Conservation (phyloP, 805 yeast species). For the Saccharomycopsis guyanensis region DNA sequence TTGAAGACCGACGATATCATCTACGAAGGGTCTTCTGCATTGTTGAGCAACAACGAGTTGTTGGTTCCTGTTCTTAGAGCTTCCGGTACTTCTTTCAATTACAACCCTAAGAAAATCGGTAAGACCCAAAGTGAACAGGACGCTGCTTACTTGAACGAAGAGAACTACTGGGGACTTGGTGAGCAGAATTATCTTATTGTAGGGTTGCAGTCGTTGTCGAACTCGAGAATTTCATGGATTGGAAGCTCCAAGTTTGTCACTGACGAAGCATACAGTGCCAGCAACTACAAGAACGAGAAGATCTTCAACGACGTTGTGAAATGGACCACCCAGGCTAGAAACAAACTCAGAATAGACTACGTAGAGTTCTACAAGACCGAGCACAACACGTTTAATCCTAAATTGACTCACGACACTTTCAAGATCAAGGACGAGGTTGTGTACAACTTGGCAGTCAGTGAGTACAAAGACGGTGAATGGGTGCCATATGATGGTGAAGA, state of each 20-base stretch:
- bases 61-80: conserved; percentile 66
- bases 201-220: conserved; percentile 71
- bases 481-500: conserved; percentile 52
- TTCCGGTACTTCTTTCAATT: conserved; percentile 56
- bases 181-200: conserved; percentile 69
- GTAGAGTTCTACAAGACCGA: conserved; percentile 28
- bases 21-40: conserved; percentile 57
- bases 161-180: conserved; percentile 69
- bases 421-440: conserved; percentile 66
- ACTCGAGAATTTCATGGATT: conserved; percentile 74
- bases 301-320: conserved; percentile 39
- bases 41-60: conserved; percentile 59
- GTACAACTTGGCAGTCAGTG: conserved; percentile 41
- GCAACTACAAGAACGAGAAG: conserved; percentile 27
- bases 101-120: conserved; percentile 29
- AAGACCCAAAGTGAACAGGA: conserved; percentile 39
- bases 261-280: conserved; percentile 27
- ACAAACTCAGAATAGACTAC: conserved; percentile 49
- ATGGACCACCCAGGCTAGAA: conserved; percentile 72
- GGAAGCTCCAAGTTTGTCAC: conserved; percentile 58
- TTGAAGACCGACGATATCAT: conserved; percentile 23
- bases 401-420: conserved; percentile 35
- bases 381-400: conserved; percentile 26
- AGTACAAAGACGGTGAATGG: conserved; percentile 53
- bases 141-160: conserved; percentile 24